A percentile compares a stretch with the other conserved stretches of the same genome.
Evolutionary conservation across 176 grass and related monocot species (phyloP).

Genomic region (Secale cereale): DNA sequence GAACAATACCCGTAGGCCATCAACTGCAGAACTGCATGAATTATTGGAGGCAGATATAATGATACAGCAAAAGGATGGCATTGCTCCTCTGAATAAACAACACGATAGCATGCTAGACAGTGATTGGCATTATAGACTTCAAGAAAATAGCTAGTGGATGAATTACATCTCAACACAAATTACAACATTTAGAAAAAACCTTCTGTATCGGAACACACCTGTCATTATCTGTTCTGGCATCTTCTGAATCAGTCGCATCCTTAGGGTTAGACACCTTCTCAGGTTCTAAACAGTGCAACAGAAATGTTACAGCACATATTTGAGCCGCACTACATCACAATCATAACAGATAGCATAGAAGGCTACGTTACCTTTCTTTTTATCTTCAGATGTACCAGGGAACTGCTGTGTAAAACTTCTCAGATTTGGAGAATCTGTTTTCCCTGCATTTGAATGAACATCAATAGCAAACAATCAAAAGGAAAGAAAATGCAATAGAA

Average conservation of each 20-base stretch:
- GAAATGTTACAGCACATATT: slow-evolving; percentile 15
- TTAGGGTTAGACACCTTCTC: slow-evolving; percentile 22
- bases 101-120: neutral
- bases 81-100: neutral
- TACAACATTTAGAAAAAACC: neutral
- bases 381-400: slow-evolving; percentile 25
- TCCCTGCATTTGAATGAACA: slow-evolving; percentile 42
- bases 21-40: neutral
- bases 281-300: neutral
- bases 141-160: neutral
- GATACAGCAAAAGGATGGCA: neutral
- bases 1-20: neutral
- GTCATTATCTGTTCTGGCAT: slow-evolving; percentile 36
- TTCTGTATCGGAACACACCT: slow-evolving; percentile 29
- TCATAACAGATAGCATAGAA: neutral
- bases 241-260: slow-evolving; percentile 11
- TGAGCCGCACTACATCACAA: neutral
- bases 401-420: slow-evolving; percentile 72
- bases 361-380: slow-evolving; percentile 27
- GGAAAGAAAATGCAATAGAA: neutral
- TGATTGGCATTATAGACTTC: neutral
- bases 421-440: slow-evolving; percentile 54
- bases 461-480: neutral
- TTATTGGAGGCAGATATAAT: neutral
- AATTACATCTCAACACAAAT: neutral